phyloP scores from a whole-genome alignment of 192 early-diverging fungal genomes.

The Backusella tarrabulga region DNA sequence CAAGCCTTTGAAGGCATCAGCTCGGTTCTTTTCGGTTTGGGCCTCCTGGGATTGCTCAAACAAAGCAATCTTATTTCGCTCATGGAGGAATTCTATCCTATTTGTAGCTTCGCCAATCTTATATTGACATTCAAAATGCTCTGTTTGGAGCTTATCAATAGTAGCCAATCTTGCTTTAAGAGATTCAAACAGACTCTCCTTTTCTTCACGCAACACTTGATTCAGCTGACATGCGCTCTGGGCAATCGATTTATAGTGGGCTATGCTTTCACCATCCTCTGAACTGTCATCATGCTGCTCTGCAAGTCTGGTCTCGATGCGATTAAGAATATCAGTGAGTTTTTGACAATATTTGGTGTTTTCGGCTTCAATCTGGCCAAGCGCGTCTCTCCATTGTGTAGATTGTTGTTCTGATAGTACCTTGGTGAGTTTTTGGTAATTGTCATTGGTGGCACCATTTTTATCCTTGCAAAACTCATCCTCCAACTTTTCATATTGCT shows the following conservation, averaged over 20 bases:
- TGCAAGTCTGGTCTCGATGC: not conserved
- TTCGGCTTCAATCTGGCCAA: not conserved
- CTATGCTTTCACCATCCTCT: not conserved
- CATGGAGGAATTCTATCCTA: not conserved
- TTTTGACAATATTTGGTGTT: not conserved
- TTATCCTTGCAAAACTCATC: not conserved
- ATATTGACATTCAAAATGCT: not conserved
- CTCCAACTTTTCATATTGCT: not conserved
- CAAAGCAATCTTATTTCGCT: not conserved
- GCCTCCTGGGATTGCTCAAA: not conserved
- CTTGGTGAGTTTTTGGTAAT: not conserved
- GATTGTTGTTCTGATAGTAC: not conserved
- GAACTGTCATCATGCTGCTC: not conserved
- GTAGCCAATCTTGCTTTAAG: not conserved
- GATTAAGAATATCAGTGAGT: not conserved
- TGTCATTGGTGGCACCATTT: not conserved
- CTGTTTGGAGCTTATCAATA: not conserved
- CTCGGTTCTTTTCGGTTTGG: not conserved
- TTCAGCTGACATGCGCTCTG: not conserved
- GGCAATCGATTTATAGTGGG: not conserved
- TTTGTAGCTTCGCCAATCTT: not conserved
- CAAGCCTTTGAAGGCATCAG: not conserved
- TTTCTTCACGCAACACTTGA: not conserved
- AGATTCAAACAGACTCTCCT: not conserved
- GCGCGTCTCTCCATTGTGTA: not conserved